Conservation (phyloP, 495 filamentous ascomycete genomes). For the Hyaloscypha finlandica region DNA sequence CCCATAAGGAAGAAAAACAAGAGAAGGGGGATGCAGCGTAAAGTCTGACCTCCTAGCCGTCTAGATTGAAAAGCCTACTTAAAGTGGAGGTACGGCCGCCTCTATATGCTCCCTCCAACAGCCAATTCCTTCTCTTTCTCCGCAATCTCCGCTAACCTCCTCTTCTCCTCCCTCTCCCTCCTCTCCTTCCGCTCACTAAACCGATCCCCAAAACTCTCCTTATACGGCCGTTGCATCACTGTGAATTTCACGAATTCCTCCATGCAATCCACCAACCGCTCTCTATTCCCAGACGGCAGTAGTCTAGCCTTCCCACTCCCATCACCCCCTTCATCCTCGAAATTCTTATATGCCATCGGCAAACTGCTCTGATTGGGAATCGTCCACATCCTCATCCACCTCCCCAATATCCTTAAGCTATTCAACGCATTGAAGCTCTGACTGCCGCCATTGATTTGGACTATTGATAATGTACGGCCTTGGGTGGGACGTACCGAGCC, state of each 20-base stretch:
- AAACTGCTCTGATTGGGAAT: conserved; percentile 71
- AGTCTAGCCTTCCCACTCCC: conserved; percentile 53
- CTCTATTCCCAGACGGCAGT: conserved; percentile 62
- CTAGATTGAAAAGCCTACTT: no score
- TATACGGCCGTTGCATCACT: conserved; percentile 62
- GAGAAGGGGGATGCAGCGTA: no score
- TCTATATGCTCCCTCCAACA: background rate
- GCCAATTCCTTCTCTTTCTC: background rate
- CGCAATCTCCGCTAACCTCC: background rate
- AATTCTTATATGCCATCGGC: conserved; percentile 66
- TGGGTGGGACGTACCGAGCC: conserved; percentile 70
- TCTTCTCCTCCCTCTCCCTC: conserved; percentile 40
- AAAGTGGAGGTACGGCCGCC: no score
- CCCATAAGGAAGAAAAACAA: no score
- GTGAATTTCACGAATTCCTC: conserved; percentile 80
- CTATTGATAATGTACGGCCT: conserved; percentile 65
- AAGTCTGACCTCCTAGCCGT: no score
- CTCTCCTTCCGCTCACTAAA: conserved; percentile 60
- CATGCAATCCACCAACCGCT: conserved; percentile 73
- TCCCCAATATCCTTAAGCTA: conserved; percentile 64
- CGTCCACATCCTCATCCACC: conserved; percentile 79
- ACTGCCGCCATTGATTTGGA: conserved; percentile 66
- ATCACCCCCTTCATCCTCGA: conserved; percentile 48
- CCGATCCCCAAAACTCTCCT: conserved; percentile 64
- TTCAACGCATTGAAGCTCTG: conserved; percentile 80